These are phyloP conservation scores for Ceratobasidium sp. DNA, from an alignment of 1,284 basidiomycete genomes.

Conservation along the genomic window DNA sequence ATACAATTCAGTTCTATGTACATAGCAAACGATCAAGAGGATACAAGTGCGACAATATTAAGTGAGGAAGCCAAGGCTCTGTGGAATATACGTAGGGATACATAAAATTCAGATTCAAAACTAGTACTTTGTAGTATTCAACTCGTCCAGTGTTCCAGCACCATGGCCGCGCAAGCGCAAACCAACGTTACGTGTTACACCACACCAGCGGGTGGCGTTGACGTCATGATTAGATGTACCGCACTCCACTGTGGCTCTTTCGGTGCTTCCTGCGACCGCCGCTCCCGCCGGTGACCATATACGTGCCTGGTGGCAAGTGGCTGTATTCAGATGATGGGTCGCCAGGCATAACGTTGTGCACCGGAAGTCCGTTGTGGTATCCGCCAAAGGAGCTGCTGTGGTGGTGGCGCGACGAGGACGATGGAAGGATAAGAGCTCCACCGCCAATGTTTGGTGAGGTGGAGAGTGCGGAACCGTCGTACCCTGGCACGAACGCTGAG, in stretches of 20 bases:
- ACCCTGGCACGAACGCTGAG: background rate
- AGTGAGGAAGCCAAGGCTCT: no score
- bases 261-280: conserved; percentile 2
- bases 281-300: conserved; percentile 28
- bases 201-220: no score
- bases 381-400: background rate
- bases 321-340: conserved; percentile 23
- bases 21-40: no score
- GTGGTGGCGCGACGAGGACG: background rate
- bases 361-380: background rate
- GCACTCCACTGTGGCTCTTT: conserved; percentile 16
- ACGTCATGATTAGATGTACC: no score
- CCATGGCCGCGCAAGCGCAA: no score
- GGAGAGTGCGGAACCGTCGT: conserved; percentile 13
- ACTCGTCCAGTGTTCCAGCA: no score
- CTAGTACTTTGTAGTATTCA: no score
- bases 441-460: conserved; percentile 29
- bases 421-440: conserved; percentile 7
- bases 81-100: no score
- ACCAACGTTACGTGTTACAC: no score
- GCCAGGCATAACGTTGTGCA: conserved; percentile 15
- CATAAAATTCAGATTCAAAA: no score
- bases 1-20: no score
- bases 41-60: no score
- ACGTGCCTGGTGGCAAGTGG: conserved; percentile 31